A percentile compares a stretch with the other conserved stretches of the same genome.
Evolutionary conservation across 2,329 filamentous ascomycete genomes (phyloP).

Genomic region (Dactylellina leptospora): DNA sequence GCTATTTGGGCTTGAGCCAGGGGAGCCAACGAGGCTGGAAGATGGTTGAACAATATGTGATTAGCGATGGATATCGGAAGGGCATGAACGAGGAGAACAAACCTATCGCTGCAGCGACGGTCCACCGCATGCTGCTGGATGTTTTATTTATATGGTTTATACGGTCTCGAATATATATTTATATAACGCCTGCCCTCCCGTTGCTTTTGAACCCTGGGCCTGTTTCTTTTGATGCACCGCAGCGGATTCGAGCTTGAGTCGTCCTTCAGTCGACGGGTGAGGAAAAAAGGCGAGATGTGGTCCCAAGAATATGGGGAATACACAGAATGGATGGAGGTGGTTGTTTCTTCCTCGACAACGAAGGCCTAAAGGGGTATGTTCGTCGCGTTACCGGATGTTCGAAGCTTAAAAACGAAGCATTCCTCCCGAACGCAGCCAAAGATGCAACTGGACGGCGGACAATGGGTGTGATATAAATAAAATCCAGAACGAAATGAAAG

Average conservation of each 20-base stretch:
- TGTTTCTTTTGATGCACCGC: too few species aligned
- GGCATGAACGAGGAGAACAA: background rate
- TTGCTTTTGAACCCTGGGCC: too few species aligned
- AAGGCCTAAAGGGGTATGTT: background rate
- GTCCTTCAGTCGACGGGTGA: too few species aligned
- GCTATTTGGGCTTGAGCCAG: slow-evolving; percentile 40
- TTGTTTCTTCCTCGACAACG: too few species aligned
- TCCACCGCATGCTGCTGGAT: slow-evolving; percentile 20
- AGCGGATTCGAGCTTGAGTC: too few species aligned
- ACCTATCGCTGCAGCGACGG: slow-evolving; percentile 17
- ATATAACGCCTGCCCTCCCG: background rate
- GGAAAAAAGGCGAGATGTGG: too few species aligned
- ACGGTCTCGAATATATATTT: background rate
- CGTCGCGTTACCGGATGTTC: slow-evolving; percentile 10
- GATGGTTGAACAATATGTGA: background rate
- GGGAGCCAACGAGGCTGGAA: slow-evolving; percentile 28
- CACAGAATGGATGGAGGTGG: too few species aligned
- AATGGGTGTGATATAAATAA: slow-evolving; percentile 30
- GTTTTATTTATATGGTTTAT: background rate
- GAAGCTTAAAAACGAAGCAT: slow-evolving; percentile 1
- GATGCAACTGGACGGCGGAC: slow-evolving; percentile 1
- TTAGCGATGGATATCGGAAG: background rate
- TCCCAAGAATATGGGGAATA: too few species aligned
- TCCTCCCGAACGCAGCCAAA: slow-evolving; percentile 3
- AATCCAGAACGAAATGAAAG: background rate